Conservation (phyloP, 169 alveolate genomes). For the Plasmodium reichenowi region DNA sequence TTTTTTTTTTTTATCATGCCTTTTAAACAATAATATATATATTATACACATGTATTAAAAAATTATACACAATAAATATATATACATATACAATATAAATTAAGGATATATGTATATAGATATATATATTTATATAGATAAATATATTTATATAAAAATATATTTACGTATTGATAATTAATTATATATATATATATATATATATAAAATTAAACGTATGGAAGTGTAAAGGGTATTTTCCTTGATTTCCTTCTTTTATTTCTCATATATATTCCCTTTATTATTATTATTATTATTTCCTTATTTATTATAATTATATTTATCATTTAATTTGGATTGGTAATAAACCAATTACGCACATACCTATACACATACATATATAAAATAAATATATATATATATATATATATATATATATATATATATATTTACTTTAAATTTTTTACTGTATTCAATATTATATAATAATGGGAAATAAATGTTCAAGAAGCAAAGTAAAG, state of each 20-base stretch:
- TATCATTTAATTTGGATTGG: too few species aligned
- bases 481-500: conserved; percentile 81
- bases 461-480: conserved; percentile 54
- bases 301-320: conserved; percentile 7
- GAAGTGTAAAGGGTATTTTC: conserved; percentile 3
- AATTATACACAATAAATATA: conserved; percentile 6
- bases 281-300: not conserved
- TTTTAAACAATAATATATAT: conserved; percentile 15
- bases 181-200: conserved; percentile 2
- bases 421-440: too few species aligned
- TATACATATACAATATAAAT: conserved; percentile 4
- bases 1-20: conserved; percentile 10
- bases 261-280: not conserved
- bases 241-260: not conserved
- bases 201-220: not conserved
- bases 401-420: too few species aligned
- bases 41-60: conserved; percentile 20
- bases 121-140: conserved; percentile 2
- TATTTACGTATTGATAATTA: not conserved
- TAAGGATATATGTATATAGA: conserved; percentile 7
- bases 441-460: conserved; percentile 14
- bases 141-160: conserved; percentile 1
- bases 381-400: too few species aligned
- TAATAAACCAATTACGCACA: too few species aligned
- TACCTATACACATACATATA: too few species aligned